Evolutionary conservation across 371 early-diverging fungal genomes (phyloP).

Genomic region (Thermomucor indicae-seudaticae): DNA sequence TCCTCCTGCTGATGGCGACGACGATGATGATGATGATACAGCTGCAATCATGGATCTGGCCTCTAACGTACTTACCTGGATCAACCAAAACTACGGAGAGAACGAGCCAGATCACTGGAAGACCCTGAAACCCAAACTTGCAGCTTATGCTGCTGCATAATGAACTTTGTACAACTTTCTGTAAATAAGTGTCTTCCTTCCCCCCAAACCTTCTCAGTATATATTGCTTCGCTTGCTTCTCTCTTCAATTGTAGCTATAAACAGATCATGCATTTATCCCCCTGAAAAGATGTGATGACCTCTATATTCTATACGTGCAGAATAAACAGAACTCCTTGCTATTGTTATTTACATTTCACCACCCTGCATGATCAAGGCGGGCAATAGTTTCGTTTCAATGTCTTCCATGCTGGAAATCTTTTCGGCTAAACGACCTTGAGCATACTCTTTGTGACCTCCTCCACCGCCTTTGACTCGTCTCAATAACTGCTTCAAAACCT

Average conservation of each 20-base stretch:
- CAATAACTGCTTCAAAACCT: slow-evolving; percentile 35
- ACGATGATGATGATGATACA: too few relatives aligned
- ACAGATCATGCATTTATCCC: not conserved
- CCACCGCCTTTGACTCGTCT: slow-evolving; percentile 37
- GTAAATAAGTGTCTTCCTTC: not conserved
- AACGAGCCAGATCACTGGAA: too few relatives aligned
- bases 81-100: too few relatives aligned
- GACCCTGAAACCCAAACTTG: not conserved
- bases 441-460: slow-evolving; percentile 42
- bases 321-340: too few relatives aligned
- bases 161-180: not conserved
- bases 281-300: not conserved
- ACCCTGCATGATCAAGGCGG: too few relatives aligned
- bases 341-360: too few relatives aligned
- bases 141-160: not conserved
- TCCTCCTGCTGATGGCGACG: too few relatives aligned
- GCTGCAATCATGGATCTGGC: too few relatives aligned
- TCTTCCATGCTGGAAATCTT: not conserved
- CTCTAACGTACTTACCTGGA: too few relatives aligned
- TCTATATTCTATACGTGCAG: not conserved
- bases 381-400: not conserved
- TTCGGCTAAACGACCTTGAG: slow-evolving; percentile 30
- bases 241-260: not conserved
- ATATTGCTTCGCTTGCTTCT: not conserved
- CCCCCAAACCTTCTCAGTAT: not conserved